These are phyloP conservation scores for Salix exigua DNA, from an alignment of 345 rosid genomes.

Conservation along the genomic window DNA sequence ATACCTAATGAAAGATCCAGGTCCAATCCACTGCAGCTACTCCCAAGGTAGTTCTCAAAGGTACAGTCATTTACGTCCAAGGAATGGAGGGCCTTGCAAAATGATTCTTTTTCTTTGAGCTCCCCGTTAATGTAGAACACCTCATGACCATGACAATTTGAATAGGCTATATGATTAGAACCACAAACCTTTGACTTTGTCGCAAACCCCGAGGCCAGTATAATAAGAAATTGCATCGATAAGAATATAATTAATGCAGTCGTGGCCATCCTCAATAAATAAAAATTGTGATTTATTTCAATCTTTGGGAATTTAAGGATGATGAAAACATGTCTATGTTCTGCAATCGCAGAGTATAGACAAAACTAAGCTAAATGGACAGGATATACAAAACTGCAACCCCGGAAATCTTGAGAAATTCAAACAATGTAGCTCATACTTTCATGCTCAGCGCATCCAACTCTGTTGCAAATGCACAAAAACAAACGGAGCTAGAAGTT, in stretches of 20 bases:
- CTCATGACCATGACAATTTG: constrained; percentile 33
- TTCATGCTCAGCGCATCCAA: not conserved
- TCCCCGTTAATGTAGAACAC: constrained; percentile 57
- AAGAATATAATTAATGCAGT: constrained; percentile 35
- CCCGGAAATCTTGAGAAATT: not conserved
- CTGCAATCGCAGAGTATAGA: not conserved
- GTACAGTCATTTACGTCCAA: constrained; percentile 45
- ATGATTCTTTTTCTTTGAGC: constrained; percentile 39
- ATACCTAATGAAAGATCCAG: constrained; percentile 46
- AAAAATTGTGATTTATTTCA: constrained; percentile 10
- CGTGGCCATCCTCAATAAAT: constrained; percentile 31
- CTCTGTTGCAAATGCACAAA: not conserved
- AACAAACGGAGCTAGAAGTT: not conserved
- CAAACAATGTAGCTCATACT: not conserved
- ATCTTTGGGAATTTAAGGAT: constrained; percentile 6
- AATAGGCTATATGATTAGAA: constrained; percentile 46
- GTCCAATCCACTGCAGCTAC: constrained; percentile 37
- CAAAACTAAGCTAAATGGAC: not conserved
- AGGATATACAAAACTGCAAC: not conserved
- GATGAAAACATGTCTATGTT: not conserved
- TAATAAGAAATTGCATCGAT: constrained; percentile 35
- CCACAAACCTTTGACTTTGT: constrained; percentile 52
- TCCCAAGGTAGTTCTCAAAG: constrained; percentile 29
- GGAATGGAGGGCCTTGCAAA: constrained; percentile 54
- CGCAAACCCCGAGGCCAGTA: constrained; percentile 34